Base-by-base conservation (phyloP, 305 asterid genomes). In the Lippia alba region DNA sequence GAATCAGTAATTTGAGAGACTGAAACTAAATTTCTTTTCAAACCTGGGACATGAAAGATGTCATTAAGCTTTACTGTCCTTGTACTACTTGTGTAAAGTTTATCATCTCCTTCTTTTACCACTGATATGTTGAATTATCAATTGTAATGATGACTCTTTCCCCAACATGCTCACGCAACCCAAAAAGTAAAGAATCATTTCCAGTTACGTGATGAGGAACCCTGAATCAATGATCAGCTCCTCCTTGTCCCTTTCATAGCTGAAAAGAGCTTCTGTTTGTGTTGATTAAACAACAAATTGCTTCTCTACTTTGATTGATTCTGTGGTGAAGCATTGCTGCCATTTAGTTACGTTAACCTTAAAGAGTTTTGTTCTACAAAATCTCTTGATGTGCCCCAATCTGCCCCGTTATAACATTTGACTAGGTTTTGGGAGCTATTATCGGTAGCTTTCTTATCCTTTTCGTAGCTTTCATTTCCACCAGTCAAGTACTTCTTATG, bases 151-250 rank as follows among this genome's bases (percentile, higher is more conserved):
- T 69, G 14, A 55, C 74, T 39, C 56, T 3, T 5, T 69, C 30
- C 15, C 63, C 67, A 6, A 16, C 1, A 20, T 76, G 61, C 44
- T 20, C 54, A 24, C 57, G 54, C 2, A 69, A 0, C 1, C 51
- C 2, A 10, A 19, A 60, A 44, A 70, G 41, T 18, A 79, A 32
- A 0, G 48, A 61, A 36, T 20, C 64, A 79, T 75, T 69, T 24
- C 40, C 17, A 1, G 48, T 63, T 17, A 54, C 71, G 64, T 63
- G 68, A 17, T 80, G 55, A 34, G 68, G 55, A 69, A 76, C 12
- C 84, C 56, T 0, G 61, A 80, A 69, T 75, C 77, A 54, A 80
- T 19, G 5, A 73, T 64, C 81, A 45, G 76, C 12, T 76, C 80
- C 14, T 34, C 15, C n/a, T 49, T 41, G 36, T 33, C 14, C 11